Base-by-base conservation (phyloP, 2,329 filamentous ascomycete species). In the Sporothrix protearum region DNA sequence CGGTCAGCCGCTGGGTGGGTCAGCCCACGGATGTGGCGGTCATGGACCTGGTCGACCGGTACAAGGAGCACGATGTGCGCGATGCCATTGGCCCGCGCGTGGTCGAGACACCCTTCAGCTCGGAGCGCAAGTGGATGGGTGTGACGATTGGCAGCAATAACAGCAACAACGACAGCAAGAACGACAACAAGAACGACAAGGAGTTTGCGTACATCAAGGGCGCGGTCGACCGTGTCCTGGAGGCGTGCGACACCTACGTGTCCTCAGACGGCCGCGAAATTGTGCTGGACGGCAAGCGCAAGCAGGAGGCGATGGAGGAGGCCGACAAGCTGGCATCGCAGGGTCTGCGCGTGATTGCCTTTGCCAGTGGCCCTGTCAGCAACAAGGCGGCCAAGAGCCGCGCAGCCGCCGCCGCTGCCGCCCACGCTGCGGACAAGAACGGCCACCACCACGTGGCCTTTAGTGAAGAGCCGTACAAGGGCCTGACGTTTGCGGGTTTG, bases 121-220 rank as follows among this genome's bases (percentile, higher is more conserved):
- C 96, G 0, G 94, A 97, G 79, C 88, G 95, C 71, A 99, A 99
- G 81, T 99, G 95, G 95, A 99, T 99, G 96, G 96, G 96, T 45
- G 94, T 97, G 36, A 91, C 94, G 1, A 92, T 97, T 76, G 89
- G 89, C 57, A 83, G 85, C 28, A 85, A 88, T 42, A 33, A 83
- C 39, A 53, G 25, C 30, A 36, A 82, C 30, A 82, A 83, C 39
- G 85, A 84, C 72, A 83, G 83, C 70, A 89, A 91, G n/a, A n/a
- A 22, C 30, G 36, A 82, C 30, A 82, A 83, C 39, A 85, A 84
- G 72, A 83, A 83, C 70, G 89, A 91, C 49, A 89, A 89, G 73
- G 92, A 97, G 77, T 90, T 93, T 75, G 94, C 93, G 0, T 99
- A 98, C 79, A 92, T 98, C 83, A 99, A 99, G 79, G 96, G 96